These are phyloP conservation scores for Hymenochaete sp. DNA, from an alignment of 1,284 basidiomycete genomes.

Conservation along the genomic window DNA sequence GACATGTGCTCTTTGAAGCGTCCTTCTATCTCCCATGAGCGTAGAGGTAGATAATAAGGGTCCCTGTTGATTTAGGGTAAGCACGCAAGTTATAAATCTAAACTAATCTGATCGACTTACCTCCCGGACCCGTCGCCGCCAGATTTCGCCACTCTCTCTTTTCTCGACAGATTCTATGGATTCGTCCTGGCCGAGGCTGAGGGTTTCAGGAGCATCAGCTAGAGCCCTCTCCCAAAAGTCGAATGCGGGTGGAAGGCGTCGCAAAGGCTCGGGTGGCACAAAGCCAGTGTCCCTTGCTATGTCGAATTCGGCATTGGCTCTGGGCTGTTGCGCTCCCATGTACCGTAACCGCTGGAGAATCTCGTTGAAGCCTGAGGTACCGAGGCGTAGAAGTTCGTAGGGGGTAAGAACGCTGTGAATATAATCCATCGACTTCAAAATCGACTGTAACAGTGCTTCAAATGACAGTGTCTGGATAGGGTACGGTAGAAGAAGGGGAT, in stretches of 20 bases:
- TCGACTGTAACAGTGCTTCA: too few relatives aligned
- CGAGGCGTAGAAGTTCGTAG: constrained; percentile 29
- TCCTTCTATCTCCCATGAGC: constrained; percentile 46
- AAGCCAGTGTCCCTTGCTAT: constrained; percentile 80
- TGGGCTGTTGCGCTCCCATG: constrained; percentile 15
- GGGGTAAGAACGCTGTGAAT: constrained; percentile 31
- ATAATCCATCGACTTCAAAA: constrained; percentile 21
- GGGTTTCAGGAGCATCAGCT: constrained; percentile 41
- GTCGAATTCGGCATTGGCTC: constrained; percentile 49
- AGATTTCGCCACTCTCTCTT: constrained; percentile 46
- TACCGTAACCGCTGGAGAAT: constrained; percentile 20
- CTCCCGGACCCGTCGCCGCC: constrained; percentile 57
- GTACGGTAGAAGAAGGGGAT: not conserved
- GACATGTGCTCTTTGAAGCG: constrained; percentile 77
- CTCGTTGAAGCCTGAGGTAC: constrained; percentile 25
- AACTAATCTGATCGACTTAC: constrained; percentile 35
- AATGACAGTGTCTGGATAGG: too few relatives aligned
- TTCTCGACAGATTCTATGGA: constrained; percentile 40
- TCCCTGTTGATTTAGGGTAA: constrained; percentile 41
- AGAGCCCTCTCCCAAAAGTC: constrained; percentile 70
- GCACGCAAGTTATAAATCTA: constrained; percentile 3
- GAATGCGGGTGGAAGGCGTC: constrained; percentile 47
- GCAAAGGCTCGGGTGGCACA: constrained; percentile 66
- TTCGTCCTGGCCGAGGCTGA: constrained; percentile 58
- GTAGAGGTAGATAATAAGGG: constrained; percentile 51